Evolutionary conservation across 2,329 filamentous ascomycete genomes (phyloP), one percentile per base, ranked within the genome.

Genomic region (Exophiala bonariae): DNA sequence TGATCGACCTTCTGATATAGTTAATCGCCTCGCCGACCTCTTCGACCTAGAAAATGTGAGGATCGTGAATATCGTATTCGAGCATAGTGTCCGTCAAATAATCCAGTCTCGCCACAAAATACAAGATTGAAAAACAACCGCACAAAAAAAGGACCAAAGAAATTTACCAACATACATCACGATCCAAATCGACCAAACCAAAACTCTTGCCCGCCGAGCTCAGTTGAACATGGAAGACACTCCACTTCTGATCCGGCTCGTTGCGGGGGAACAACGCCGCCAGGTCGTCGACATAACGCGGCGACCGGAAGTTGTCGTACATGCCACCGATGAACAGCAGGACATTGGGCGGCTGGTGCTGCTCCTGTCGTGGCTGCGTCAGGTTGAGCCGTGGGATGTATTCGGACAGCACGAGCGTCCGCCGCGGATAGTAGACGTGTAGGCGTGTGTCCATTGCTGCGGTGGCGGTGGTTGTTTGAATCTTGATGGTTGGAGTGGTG

Each of bases 271-370:
- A 70, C 2, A 70, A 59, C 16, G 66, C 50, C 5, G 78, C 75
- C 41, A 85, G 68, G 4, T 66, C 58, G 35, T 50, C 61, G 2
- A 80, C 71, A 61, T 81, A 84, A 14, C 69, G 63, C 6, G 82
- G 77, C 4, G 74, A 78, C 45, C 73, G 70, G 41, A 80, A 69
- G 16, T 77, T 79, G 62, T 84, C 81, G 41, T 70, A 74, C 32
- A 85, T 70, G 30, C 81, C 81, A 49, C 77, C 80, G 42, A 83
- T 67, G 67, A 79, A 83, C 56, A 83, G 65, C 40, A 83, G 65
- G 20, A 73, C 78, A 33, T 52, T 60, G 47, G 23, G 58, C 33
- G 35, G 49, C 11, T 41, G 14, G 20, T 40, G 43, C 11, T 33
- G 43, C 34, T 20, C 41, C 9, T n/a, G 26, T 16, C 9, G 39